These are phyloP conservation scores for Linanthus parryae DNA, from an alignment of 148 eudicot species.

Conservation along the genomic window DNA sequence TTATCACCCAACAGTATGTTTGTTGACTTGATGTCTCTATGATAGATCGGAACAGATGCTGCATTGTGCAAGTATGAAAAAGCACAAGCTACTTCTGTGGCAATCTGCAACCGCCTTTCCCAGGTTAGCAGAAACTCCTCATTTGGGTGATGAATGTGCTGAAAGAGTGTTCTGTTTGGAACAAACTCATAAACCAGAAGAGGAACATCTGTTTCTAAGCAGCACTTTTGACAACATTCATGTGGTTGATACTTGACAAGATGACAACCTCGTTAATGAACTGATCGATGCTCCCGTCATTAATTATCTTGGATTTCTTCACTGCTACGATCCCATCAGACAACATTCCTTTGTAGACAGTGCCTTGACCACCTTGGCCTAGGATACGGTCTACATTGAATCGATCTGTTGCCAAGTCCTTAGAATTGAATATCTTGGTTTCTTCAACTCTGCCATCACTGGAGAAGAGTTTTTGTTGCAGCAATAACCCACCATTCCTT, in stretches of 20 bases:
- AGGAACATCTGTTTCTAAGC: neutral
- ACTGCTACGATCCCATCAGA: slow-evolving; percentile 11
- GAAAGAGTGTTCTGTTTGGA: slow-evolving; percentile 7
- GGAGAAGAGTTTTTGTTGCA: neutral
- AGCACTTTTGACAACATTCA: neutral
- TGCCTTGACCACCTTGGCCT: neutral
- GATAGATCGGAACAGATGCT: slow-evolving; percentile 13
- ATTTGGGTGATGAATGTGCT: neutral
- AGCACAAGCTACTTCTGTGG: slow-evolving; percentile 7
- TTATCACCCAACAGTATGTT: slow-evolving; percentile 7
- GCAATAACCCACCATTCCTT: neutral
- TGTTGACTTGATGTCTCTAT: slow-evolving; percentile 9
- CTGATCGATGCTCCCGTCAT: neutral
- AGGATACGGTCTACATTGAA: neutral
- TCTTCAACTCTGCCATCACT: neutral
- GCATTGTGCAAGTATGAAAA: slow-evolving; percentile 9
- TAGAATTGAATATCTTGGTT: slow-evolving; percentile 6
- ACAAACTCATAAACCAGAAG: neutral
- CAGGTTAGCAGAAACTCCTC: slow-evolving; percentile 1
- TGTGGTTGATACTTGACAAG: slow-evolving; percentile 8
- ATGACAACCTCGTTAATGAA: slow-evolving; percentile 12
- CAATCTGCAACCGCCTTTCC: slow-evolving; percentile 6
- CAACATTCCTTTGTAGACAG: slow-evolving; percentile 14
- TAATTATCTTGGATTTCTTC: slow-evolving; percentile 2
- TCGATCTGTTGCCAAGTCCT: slow-evolving; percentile 4